phyloP scores from a whole-genome alignment of 208 protist species.

The Willaertia magna region DNA sequence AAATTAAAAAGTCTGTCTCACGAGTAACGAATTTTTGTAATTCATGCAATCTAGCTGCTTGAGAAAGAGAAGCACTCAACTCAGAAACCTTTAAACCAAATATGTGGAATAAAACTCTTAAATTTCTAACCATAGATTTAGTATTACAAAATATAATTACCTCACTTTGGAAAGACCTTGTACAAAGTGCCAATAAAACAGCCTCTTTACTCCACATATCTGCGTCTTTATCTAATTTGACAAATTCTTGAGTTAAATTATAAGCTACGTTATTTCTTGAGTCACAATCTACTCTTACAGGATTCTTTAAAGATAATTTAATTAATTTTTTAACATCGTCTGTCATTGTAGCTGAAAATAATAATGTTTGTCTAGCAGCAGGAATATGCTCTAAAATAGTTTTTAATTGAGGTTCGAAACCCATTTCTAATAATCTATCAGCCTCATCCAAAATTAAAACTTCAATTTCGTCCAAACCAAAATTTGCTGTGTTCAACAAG shows the following conservation, averaged over 20 bases:
- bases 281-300: neutral
- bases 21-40: neutral
- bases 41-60: neutral
- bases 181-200: neutral
- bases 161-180: neutral
- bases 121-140: neutral
- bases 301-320: slow-evolving; percentile 9
- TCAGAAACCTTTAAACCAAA: neutral
- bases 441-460: slow-evolving; percentile 94
- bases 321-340: slow-evolving; percentile 11
- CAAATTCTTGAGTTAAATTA: neutral
- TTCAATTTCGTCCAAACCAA: neutral
- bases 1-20: slow-evolving; percentile 6
- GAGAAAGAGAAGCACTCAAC: neutral
- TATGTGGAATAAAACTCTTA: neutral
- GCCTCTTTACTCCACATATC: neutral
- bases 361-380: slow-evolving; percentile 62
- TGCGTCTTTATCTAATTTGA: neutral
- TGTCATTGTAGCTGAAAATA: slow-evolving; percentile 72
- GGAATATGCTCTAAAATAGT: slow-evolving; percentile 45
- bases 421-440: slow-evolving; percentile 97
- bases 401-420: slow-evolving; percentile 91
- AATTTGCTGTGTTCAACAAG: slow-evolving; percentile 2
- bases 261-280: neutral
- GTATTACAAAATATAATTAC: neutral